Evolutionary conservation across 2,329 filamentous ascomycete genomes (phyloP).

Genomic region (Colletotrichum sp.): DNA sequence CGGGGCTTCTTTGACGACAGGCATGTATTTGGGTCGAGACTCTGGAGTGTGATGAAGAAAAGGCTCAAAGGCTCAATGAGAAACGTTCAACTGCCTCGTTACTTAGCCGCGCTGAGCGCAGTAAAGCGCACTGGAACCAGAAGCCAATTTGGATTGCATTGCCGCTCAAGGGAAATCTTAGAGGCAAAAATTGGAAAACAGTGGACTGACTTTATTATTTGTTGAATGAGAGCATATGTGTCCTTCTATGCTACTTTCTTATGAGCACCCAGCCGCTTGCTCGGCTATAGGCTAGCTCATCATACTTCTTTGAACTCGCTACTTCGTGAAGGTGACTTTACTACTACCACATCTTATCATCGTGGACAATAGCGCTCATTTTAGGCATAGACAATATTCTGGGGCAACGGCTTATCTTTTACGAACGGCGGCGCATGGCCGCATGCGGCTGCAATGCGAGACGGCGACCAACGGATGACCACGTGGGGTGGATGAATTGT

Average conservation of each 20-base stretch:
- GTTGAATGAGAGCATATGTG: not conserved
- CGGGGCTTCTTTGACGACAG: not conserved
- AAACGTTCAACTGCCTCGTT: not conserved
- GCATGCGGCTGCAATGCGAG: not conserved
- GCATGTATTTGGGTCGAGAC: not conserved
- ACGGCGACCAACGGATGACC: not conserved
- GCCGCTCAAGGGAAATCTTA: not conserved
- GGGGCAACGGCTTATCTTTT: not conserved
- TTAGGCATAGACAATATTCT: not conserved
- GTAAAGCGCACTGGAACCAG: not conserved
- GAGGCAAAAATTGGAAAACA: not conserved
- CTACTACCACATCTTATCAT: not conserved
- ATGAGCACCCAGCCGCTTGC: not conserved
- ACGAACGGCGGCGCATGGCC: not conserved
- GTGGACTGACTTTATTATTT: accelerated
- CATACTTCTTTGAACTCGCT: not conserved
- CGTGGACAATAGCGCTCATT: not conserved
- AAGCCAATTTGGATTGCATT: not conserved
- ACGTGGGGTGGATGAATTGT: not conserved
- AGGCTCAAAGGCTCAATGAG: not conserved
- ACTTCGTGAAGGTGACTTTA: not conserved
- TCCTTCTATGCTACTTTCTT: not conserved
- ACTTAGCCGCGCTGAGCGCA: not conserved
- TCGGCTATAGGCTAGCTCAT: not conserved
- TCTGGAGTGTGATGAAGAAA: not conserved